Conservation (phyloP, 805 yeast genomes). For the Saccharomycopsis sp. region DNA sequence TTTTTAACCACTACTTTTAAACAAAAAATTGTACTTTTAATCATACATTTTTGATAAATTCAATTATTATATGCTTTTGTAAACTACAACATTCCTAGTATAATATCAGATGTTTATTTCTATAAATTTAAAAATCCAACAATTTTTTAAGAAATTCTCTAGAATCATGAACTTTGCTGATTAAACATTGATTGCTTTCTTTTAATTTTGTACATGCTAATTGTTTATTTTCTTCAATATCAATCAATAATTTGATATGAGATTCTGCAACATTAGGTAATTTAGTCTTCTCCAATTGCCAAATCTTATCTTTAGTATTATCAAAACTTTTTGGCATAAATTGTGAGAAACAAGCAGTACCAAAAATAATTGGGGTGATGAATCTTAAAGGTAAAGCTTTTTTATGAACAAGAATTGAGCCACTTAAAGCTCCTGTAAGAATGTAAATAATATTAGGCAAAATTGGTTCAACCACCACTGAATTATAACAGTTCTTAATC, state of each 20-base stretch:
- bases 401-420: conserved; percentile 42
- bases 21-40: no score
- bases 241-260: conserved; percentile 20
- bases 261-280: conserved; percentile 28
- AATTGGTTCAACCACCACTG: conserved; percentile 39
- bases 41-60: no score
- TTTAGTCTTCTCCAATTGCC: conserved; percentile 26
- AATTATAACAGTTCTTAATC: conserved; percentile 25
- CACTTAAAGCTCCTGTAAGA: conserved; percentile 43
- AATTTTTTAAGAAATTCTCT: conserved; percentile 7
- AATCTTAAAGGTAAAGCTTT: conserved; percentile 41
- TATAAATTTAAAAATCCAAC: conserved; percentile 6
- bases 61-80: no score
- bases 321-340: conserved; percentile 42
- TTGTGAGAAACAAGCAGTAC: conserved; percentile 32
- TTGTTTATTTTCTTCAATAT: conserved; percentile 18
- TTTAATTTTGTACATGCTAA: not conserved
- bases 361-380: conserved; percentile 40
- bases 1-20: no score
- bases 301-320: conserved; percentile 24
- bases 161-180: conserved; percentile 7
- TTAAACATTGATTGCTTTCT: conserved; percentile 7
- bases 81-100: no score
- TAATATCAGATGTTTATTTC: not conserved
- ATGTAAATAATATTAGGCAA: conserved; percentile 47